Evolutionary conservation across 2,329 filamentous ascomycete genomes (phyloP).

Genomic region (Sarocladiaceae sp.): DNA sequence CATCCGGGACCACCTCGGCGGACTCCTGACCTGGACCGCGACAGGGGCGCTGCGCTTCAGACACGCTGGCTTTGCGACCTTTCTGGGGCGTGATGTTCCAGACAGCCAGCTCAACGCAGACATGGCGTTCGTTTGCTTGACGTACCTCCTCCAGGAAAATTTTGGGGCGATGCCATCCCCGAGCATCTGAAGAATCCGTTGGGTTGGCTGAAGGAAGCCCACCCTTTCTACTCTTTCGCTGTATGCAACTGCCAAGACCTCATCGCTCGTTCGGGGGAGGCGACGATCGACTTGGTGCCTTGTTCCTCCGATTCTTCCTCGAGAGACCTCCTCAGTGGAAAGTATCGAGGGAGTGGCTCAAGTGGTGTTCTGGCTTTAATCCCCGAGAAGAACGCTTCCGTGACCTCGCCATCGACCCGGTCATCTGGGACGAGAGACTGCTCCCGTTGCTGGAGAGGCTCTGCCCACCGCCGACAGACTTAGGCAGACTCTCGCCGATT

Average conservation of each 20-base stretch:
- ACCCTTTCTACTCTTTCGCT: slow-evolving; percentile 5
- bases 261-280: background rate
- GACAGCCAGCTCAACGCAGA: background rate
- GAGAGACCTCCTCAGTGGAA: slow-evolving; percentile 9
- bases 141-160: slow-evolving; percentile 11
- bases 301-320: slow-evolving; percentile 14
- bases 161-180: background rate
- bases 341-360: background rate
- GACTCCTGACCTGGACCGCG: background rate
- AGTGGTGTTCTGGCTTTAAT: background rate
- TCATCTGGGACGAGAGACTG: background rate
- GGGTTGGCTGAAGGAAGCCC: background rate
- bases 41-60: background rate
- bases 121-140: slow-evolving; percentile 5
- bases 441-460: background rate
- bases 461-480: background rate
- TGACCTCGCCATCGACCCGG: background rate
- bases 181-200: background rate
- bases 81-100: background rate
- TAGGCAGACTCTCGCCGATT: background rate
- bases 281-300: background rate
- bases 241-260: background rate
- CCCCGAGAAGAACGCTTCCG: background rate
- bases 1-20: background rate
- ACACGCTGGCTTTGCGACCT: background rate